A percentile compares a stretch with the other conserved stretches of the same genome.
Evolutionary conservation across 2,329 filamentous ascomycete species (phyloP).

Genomic region (Aschersonia sp.): DNA sequence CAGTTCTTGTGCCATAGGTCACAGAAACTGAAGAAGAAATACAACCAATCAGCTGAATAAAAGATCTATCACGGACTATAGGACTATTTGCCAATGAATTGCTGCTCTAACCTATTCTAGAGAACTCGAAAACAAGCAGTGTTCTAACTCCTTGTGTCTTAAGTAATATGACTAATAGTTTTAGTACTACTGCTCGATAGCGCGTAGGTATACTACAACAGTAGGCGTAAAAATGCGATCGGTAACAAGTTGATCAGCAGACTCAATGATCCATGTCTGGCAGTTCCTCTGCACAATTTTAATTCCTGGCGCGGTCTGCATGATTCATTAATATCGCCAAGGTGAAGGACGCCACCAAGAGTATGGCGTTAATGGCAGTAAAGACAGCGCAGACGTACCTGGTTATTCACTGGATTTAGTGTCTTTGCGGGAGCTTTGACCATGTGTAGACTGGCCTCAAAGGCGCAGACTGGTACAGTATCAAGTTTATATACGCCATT

Average conservation of each 20-base stretch:
- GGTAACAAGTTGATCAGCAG: slow-evolving; percentile 13
- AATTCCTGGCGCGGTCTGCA: neutral
- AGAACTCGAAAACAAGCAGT: no score
- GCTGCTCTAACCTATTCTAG: no score
- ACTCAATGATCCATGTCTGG: slow-evolving; percentile 21
- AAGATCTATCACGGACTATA: no score
- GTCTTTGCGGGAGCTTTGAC: slow-evolving; percentile 7
- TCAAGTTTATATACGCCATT: slow-evolving; percentile 8
- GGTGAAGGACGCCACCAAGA: neutral
- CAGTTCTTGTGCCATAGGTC: no score
- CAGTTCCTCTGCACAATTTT: slow-evolving; percentile 17
- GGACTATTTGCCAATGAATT: no score
- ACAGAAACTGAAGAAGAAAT: no score
- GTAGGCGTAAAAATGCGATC: slow-evolving; percentile 12
- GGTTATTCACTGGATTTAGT: slow-evolving; percentile 3
- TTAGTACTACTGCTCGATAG: slow-evolving; percentile 10
- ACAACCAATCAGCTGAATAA: no score
- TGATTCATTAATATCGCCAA: neutral
- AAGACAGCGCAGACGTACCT: neutral
- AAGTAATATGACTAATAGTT: no score
- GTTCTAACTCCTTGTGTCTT: no score
- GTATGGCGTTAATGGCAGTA: neutral
- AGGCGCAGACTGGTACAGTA: slow-evolving; percentile 9
- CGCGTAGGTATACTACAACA: slow-evolving; percentile 11
- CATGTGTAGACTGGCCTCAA: slow-evolving; percentile 11